Percentiles rank a stretch among this genome's conserved stretches.
Conservation (phyloP, 495 filamentous ascomycete genomes). For the Endocarpon pusillum region DNA sequence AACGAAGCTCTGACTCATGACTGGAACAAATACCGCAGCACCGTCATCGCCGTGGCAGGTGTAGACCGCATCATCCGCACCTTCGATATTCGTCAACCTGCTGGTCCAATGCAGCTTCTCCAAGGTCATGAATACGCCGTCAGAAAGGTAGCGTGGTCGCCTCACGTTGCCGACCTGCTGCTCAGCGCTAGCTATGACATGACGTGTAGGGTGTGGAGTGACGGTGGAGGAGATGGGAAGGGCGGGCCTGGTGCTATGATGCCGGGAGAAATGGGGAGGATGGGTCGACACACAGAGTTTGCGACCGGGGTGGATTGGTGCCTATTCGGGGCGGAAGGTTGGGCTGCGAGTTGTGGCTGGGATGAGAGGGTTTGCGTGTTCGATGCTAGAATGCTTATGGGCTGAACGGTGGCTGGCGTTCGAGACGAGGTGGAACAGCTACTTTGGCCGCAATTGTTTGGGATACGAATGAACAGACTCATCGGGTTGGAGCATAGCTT, state of each 20-base stretch:
- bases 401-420: too few relatives aligned
- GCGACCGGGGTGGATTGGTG: slow-evolving; percentile 98
- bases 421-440: too few relatives aligned
- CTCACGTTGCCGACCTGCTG: slow-evolving; percentile 71
- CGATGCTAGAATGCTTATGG: slow-evolving; percentile 63
- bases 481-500: too few relatives aligned
- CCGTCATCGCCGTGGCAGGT: slow-evolving; percentile 67
- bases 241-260: slow-evolving; percentile 21
- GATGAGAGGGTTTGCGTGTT: slow-evolving; percentile 81
- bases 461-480: too few relatives aligned
- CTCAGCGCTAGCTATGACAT: slow-evolving; percentile 91
- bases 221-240: slow-evolving; percentile 20
- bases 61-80: slow-evolving; percentile 78
- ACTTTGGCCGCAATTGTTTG: too few relatives aligned
- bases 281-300: slow-evolving; percentile 90
- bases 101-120: slow-evolving; percentile 52
- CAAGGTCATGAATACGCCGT: slow-evolving; percentile 84
- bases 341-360: slow-evolving; percentile 89
- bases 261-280: slow-evolving; percentile 62
- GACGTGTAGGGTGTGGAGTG: slow-evolving; percentile 86
- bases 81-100: slow-evolving; percentile 67
- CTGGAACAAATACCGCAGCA: slow-evolving; percentile 93
- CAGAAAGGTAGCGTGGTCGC: slow-evolving; percentile 70
- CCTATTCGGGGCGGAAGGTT: slow-evolving; percentile 84
- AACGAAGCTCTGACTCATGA: slow-evolving; percentile 83